A percentile compares a stretch with the other conserved stretches of the same genome.
Evolutionary conservation across 306 rosid genomes (phyloP).

Genomic region (Vigna nakashimae): DNA sequence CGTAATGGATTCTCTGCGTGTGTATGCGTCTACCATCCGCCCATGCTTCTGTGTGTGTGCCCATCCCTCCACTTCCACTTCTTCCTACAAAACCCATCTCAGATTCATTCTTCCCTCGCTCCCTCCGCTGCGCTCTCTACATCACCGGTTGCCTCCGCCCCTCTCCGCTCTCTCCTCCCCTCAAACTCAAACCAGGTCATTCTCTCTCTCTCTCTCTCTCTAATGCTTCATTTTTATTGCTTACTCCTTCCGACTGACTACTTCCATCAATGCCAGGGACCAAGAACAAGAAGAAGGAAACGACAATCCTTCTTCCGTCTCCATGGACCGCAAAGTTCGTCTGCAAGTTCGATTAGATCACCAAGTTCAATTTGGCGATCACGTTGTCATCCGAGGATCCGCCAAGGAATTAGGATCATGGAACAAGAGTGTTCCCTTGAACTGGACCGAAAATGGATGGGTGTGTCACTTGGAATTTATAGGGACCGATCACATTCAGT

Average conservation of each 20-base stretch:
- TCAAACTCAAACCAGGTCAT: constrained; percentile 30
- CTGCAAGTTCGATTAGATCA: constrained; percentile 69
- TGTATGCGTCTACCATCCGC: constrained; percentile 14
- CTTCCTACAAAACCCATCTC: background rate
- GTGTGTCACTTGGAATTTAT: constrained; percentile 63
- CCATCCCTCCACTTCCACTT: background rate
- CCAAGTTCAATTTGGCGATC: constrained; percentile 88
- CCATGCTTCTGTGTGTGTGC: background rate
- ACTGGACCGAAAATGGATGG: constrained; percentile 87
- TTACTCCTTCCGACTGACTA: background rate
- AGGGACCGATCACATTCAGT: constrained; percentile 59
- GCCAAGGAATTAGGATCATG: constrained; percentile 78
- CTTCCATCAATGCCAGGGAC: constrained; percentile 1
- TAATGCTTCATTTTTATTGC: background rate
- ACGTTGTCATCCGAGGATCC: constrained; percentile 78
- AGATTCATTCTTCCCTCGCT: constrained; percentile 30
- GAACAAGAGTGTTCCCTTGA: constrained; percentile 66
- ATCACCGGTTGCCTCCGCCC: background rate
- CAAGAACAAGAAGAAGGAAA: constrained; percentile 38
- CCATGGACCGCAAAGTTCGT: constrained; percentile 52
- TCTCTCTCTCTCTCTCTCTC: background rate
- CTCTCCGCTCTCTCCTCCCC: constrained; percentile 47
- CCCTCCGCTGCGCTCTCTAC: constrained; percentile 17
- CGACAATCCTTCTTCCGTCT: background rate
- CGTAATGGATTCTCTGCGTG: constrained; percentile 46